Percentiles rank a stretch among this genome's conserved stretches.
Conservation (phyloP, 2,329 filamentous ascomycete species). For the Sordariomycetes sp. region DNA sequence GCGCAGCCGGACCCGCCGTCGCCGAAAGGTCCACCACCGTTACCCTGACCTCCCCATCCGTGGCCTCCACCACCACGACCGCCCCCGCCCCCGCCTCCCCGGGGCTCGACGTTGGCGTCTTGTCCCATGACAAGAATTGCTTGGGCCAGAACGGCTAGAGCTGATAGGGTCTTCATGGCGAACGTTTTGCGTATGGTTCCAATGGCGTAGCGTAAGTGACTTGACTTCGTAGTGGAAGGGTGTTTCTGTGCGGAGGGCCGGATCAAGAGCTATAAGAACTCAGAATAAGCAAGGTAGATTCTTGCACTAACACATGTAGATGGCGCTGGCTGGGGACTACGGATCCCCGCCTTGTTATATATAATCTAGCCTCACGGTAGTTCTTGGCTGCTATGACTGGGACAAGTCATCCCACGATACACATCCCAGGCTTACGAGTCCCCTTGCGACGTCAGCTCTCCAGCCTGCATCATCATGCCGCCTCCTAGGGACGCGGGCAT, state of each 20-base stretch:
- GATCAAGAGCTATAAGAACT: neutral
- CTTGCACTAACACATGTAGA: neutral
- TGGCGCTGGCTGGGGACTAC: neutral
- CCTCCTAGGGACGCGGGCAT: neutral
- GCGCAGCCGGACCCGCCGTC: constrained; percentile 5
- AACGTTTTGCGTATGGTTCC: neutral
- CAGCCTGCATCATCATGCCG: neutral
- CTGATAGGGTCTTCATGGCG: constrained; percentile 5
- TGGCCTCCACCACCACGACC: constrained; percentile 5
- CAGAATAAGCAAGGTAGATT: neutral
- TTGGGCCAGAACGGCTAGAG: constrained; percentile 3
- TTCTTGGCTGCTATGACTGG: neutral
- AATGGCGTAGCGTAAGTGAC: neutral
- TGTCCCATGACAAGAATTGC: neutral
- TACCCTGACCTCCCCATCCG: constrained; percentile 5
- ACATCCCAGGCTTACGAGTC: neutral
- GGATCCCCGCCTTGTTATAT: neutral
- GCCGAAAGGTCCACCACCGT: constrained; percentile 4
- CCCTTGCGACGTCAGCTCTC: neutral
- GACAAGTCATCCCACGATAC: neutral
- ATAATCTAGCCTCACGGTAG: neutral
- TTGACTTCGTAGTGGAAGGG: neutral
- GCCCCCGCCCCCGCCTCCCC: constrained; percentile 4
- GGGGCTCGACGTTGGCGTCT: neutral
- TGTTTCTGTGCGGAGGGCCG: neutral